Evolutionary conservation across 768 basidiomycete species (phyloP), one percentile per base, ranked within the genome.

Genomic region (Leccinum broughii): DNA sequence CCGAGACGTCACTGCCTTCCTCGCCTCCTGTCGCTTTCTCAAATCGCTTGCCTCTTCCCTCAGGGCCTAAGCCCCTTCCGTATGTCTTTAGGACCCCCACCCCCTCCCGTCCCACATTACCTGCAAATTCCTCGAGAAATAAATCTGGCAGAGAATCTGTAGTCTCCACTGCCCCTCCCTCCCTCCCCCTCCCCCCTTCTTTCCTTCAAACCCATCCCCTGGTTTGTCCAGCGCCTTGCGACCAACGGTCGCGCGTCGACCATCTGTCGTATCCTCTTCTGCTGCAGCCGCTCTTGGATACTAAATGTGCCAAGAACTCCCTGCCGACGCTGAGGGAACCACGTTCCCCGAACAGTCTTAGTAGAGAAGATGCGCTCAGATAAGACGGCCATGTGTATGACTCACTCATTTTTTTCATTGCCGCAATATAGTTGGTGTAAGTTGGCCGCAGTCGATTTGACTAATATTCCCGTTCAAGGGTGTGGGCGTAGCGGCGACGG

Each of bases 221-320:
- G 22, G 53, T 52, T 62, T 72, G 28, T 73, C 77, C 41, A 72
- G 68, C 39, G 65, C 76, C 7, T 54, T 78, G 51, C 68, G 78
- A 55, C 75, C 78, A 9, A 69, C 77, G n/a, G 65, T 72, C 54
- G 67, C 55, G 13, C 76, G 81, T 53, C 76, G 78, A 14, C 83
- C 82, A 10, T 80, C 81, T 10, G 79, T 82, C 61, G 77, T 78
- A 20, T 74, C 75, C 10, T 72, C 73, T 59, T 77, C 69, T 15
- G 58, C 66, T 9, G 66, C 77, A 13, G 44, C 58, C 14, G 44
- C 26, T 26, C 44, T 26, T 55, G 10, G 26, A 30, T 34, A 41
- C 20, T 44, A 55, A 56, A 54, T 26, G 51, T 62, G 59, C 20
- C 35, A 6, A 44, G 41, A 26, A 20, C 9, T 39, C 37, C 30